These are phyloP conservation scores for Yamadazyma friedrichii DNA, from an alignment of 1,139 yeast genomes.

Conservation along the genomic window DNA sequence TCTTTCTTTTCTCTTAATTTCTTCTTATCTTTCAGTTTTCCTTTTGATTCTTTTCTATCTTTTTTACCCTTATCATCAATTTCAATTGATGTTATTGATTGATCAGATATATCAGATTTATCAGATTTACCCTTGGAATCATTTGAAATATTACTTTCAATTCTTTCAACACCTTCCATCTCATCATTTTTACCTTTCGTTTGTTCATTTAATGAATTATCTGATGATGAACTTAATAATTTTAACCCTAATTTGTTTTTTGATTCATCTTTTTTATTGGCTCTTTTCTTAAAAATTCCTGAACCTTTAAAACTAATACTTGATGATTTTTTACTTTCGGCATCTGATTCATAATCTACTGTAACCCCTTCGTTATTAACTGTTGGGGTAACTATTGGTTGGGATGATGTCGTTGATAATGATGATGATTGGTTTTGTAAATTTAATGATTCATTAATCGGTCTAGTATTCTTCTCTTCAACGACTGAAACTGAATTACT, in stretches of 20 bases:
- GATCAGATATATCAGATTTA: neutral
- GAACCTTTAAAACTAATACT: conserved; percentile 9
- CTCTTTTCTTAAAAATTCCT: conserved; percentile 28
- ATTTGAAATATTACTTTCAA: conserved; percentile 2
- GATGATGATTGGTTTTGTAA: neutral
- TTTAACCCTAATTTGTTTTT: conserved; percentile 16
- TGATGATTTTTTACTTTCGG: conserved; percentile 18
- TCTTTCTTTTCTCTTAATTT: conserved; percentile 7
- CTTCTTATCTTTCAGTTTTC: conserved; percentile 10
- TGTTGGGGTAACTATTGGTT: neutral
- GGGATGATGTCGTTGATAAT: neutral
- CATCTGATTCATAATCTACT: conserved; percentile 31
- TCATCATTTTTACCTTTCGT: conserved; percentile 4
- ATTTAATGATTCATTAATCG: neutral
- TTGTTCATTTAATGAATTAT: conserved; percentile 11
- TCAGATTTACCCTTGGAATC: neutral
- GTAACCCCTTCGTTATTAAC: conserved; percentile 23
- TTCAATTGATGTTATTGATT: conserved; percentile 1
- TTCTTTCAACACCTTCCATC: conserved; percentile 8
- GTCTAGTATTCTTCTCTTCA: conserved; percentile 4
- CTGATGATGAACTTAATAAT: conserved; percentile 13
- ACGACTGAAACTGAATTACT: conserved; percentile 16
- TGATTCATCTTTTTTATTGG: conserved; percentile 14
- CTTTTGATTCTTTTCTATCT: conserved; percentile 6
- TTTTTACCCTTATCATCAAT: conserved; percentile 1